These are phyloP conservation scores for Magnusiomyces tetraspermus DNA, from an alignment of 1,139 yeast species.

Conservation along the genomic window DNA sequence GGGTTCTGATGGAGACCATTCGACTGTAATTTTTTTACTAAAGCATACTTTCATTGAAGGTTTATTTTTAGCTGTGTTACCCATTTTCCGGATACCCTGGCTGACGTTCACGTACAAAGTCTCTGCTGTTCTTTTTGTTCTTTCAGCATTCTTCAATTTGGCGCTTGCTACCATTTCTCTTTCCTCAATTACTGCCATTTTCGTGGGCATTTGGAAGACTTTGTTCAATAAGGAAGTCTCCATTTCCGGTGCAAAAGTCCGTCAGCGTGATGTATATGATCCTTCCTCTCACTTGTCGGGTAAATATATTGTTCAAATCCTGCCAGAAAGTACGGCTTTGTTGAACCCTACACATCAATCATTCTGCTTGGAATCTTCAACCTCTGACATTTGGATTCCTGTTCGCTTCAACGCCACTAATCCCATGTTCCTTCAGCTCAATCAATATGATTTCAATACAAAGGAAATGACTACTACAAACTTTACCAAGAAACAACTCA, in stretches of 20 bases:
- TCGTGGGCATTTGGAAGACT: conserved; percentile 40
- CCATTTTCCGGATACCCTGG: conserved; percentile 66
- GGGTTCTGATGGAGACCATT: conserved; percentile 36
- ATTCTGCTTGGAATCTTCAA: conserved; percentile 48
- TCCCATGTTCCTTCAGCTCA: conserved; percentile 57
- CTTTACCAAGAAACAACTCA: conserved; percentile 49
- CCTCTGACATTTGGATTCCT: conserved; percentile 44
- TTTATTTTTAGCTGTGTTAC: conserved; percentile 55
- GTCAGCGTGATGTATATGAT: conserved; percentile 40
- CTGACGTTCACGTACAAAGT: conserved; percentile 42
- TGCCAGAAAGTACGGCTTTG: conserved; percentile 85
- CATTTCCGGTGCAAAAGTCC: conserved; percentile 46
- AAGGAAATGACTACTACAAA: conserved; percentile 42
- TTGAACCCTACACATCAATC: conserved; percentile 66
- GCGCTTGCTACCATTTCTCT: conserved; percentile 31
- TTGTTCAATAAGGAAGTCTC: conserved; percentile 54
- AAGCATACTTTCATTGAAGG: conserved; percentile 72
- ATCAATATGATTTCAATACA: conserved; percentile 50
- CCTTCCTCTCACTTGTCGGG: conserved; percentile 75
- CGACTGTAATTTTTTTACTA: conserved; percentile 43
- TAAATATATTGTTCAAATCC: conserved; percentile 69
- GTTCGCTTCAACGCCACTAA: conserved; percentile 75
- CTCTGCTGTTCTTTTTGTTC: conserved; percentile 32
- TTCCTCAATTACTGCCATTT: conserved; percentile 43
- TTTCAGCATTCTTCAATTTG: conserved; percentile 33